These are phyloP conservation scores for Neonectria neomacrospora DNA, from an alignment of 2,329 filamentous ascomycete genomes.

Conservation along the genomic window DNA sequence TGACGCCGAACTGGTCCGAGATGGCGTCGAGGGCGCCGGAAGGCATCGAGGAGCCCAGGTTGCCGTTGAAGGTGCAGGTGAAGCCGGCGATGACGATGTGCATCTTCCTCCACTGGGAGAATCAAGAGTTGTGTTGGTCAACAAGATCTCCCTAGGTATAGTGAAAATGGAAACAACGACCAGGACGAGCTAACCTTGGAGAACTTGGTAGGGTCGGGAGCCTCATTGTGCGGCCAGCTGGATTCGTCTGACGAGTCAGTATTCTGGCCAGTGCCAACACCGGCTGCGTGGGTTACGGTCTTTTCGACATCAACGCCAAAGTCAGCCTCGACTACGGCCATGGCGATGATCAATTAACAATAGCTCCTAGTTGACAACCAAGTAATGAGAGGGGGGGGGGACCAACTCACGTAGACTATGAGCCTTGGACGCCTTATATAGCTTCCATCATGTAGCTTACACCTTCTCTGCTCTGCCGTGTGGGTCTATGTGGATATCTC, in stretches of 20 bases:
- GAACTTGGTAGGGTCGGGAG: slow-evolving; percentile 47
- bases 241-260: slow-evolving; percentile 37
- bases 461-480: neutral
- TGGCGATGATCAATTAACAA: neutral
- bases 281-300: neutral
- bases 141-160: neutral
- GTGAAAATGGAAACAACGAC: no score
- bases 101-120: slow-evolving; percentile 43
- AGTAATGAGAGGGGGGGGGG: no score
- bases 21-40: slow-evolving; percentile 52
- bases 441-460: neutral
- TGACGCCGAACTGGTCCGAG: slow-evolving; percentile 44
- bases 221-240: slow-evolving; percentile 33
- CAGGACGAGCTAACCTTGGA: slow-evolving; percentile 38
- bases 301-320: slow-evolving; percentile 24
- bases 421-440: neutral
- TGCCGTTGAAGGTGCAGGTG: slow-evolving; percentile 51
- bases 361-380: neutral
- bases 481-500: slow-evolving; percentile 3
- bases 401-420: neutral
- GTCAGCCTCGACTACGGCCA: slow-evolving; percentile 26
- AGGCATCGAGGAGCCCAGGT: slow-evolving; percentile 51
- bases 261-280: slow-evolving; percentile 19
- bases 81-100: slow-evolving; percentile 51
- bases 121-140: slow-evolving; percentile 10